Evolutionary conservation across 1,284 basidiomycete genomes (phyloP).

Genomic region (Ganoderma boninense): DNA sequence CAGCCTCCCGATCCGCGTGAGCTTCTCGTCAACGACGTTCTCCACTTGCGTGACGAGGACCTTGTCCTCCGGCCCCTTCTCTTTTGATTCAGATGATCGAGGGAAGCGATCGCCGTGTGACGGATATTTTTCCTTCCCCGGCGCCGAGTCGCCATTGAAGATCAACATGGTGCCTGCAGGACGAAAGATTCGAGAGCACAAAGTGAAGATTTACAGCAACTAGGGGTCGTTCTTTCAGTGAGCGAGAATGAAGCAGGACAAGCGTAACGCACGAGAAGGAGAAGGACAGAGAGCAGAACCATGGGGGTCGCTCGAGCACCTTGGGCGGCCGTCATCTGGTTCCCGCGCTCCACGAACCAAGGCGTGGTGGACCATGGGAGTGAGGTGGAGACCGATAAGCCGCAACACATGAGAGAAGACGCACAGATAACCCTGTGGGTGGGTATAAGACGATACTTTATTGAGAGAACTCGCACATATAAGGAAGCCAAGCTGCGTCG

Average conservation of each 20-base stretch:
- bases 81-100: slow-evolving; percentile 14
- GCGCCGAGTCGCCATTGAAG: slow-evolving; percentile 7
- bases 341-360: background rate
- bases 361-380: background rate
- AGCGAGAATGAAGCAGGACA: too few species aligned
- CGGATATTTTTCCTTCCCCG: slow-evolving; percentile 17
- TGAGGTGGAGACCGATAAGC: background rate
- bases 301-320: background rate
- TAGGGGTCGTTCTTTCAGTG: background rate
- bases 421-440: background rate
- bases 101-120: slow-evolving; percentile 8
- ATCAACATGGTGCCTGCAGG: slow-evolving; percentile 16
- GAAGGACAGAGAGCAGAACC: background rate
- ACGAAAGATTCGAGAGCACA: background rate
- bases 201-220: background rate
- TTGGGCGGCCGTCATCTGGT: background rate
- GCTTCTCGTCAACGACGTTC: slow-evolving; percentile 21
- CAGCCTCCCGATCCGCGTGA: slow-evolving; percentile 18
- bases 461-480: slow-evolving; percentile 1
- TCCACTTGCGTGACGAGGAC: slow-evolving; percentile 21
- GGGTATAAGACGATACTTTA: background rate
- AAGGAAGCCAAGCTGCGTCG: slow-evolving; percentile 2
- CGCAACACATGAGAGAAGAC: background rate
- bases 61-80: slow-evolving; percentile 7
- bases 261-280: background rate